Evolutionary conservation across 495 filamentous ascomycete species (phyloP), one percentile per base, ranked within the genome.

Genomic region (Penicillium waksmanii): DNA sequence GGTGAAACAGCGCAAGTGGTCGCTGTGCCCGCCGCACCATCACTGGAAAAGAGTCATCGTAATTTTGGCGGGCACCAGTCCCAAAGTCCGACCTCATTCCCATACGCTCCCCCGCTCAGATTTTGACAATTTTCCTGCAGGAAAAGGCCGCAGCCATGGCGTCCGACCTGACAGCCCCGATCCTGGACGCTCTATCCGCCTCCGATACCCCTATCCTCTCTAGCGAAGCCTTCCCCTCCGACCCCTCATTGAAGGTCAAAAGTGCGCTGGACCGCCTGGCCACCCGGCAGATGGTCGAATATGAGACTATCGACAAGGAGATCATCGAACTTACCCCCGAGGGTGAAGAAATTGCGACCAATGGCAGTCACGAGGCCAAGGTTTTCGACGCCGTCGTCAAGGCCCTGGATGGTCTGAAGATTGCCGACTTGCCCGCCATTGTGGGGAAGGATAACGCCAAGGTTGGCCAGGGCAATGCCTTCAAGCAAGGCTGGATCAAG

Each of bases 401-500:
- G 58, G 88, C 90, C 36, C 71, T 96, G 60, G 89, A 89, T 56
- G 88, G 96, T 35, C 78, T 96, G 63, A 89, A 88, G 67, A 87
- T 97, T 58, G 79, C 84, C 61, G 93, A 97, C 58, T 77, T 97
- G 59, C 84, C 85, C 67, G 82, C 77, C 12, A 83, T 91, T 63
- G 91, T 96, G 47, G 91, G 92, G 64, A 89, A 90, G 75, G 89
- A 87, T n/a, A 85, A 87, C 50, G 87, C 89, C 56, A 96, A 93
- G 73, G 78, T 97, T 46, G 95, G 95, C n/a, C 91, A 94, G 71
- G 92, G 93, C 53, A 96, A 92, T 76, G 95, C 95, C 44, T 94
- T 98, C 79, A 97, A 93, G 82, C 88, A 90, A 68, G 93, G 91
- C 68, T 98, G 95, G 95, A 94, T 98, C 60, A 89, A 87, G 66